phyloP scores from a whole-genome alignment of 169 alveolate species.

The Plasmodium inui region DNA sequence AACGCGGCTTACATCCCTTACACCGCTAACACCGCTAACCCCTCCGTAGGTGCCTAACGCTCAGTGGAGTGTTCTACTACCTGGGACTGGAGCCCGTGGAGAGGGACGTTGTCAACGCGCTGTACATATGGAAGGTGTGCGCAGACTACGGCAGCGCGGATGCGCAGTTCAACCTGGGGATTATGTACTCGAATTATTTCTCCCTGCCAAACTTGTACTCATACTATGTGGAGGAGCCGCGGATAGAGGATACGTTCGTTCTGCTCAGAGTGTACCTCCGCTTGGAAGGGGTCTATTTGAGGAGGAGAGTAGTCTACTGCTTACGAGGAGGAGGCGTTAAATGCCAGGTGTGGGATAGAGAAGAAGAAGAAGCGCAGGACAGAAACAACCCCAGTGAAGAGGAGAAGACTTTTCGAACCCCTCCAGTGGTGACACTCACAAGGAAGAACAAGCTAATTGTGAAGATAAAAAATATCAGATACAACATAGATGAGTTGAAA shows the following conservation, averaged over 20 bases:
- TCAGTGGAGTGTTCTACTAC: slow-evolving; percentile 60
- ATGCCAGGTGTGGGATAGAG: neutral
- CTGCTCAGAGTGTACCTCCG: neutral
- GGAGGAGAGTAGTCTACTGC: neutral
- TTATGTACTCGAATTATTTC: slow-evolving; percentile 69
- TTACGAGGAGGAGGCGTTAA: neutral
- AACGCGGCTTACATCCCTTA: neutral
- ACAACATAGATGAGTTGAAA: slow-evolving; percentile 45
- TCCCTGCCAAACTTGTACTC: slow-evolving; percentile 61
- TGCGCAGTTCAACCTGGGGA: slow-evolving; percentile 67
- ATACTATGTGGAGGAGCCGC: slow-evolving; percentile 17
- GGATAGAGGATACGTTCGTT: slow-evolving; percentile 23
- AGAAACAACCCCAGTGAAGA: neutral
- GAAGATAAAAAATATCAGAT: slow-evolving; percentile 44
- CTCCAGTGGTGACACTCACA: slow-evolving; percentile 27
- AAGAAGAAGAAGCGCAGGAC: neutral
- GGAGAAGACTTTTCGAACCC: neutral
- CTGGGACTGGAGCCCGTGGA: slow-evolving; percentile 53
- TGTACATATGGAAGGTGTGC: slow-evolving; percentile 67
- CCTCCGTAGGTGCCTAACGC: slow-evolving; percentile 33
- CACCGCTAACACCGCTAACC: neutral
- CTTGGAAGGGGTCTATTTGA: slow-evolving; percentile 1
- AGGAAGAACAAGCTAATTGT: slow-evolving; percentile 9
- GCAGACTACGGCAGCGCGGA: slow-evolving; percentile 66
- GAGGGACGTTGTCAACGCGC: slow-evolving; percentile 39